Evolutionary conservation across 805 yeast genomes (phyloP), one percentile per base, ranked within the genome.

Genomic region (Wickerhamiella azymoides): DNA sequence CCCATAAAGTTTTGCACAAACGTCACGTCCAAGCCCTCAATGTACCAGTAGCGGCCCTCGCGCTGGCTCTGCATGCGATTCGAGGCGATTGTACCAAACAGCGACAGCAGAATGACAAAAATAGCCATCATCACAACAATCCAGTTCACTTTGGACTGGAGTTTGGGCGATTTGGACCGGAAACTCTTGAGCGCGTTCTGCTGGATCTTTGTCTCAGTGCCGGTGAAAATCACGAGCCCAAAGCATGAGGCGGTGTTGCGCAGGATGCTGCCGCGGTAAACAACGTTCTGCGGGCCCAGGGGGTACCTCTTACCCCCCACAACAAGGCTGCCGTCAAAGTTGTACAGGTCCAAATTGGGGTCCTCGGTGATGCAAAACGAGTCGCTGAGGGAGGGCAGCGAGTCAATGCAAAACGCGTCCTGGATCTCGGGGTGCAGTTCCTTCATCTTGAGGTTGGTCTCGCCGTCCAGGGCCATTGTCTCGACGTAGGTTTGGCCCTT

Each of bases 391-490:
- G 69, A 60, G 0, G 76, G 80, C 2, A 70, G 65, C 18, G 70
- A 65, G 37, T 79, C 67, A 10, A 62, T 51, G 13, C 48, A 13
- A 42, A 55, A 56, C 13, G 51, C 39, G 13, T 72, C 71, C 36
- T 78, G 70, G 2, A 89, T 53, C 49, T 78, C 83, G 2, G 72
- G 68, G 50, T 79, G 81, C 0, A 95, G 83, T 16, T 66, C 64
- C 54, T 76, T 78, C 7, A 83, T 71, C 61, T 92, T 92, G 50
- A 92, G 68, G 58, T 86, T 89, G 0, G 97, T 92, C 62, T 92
- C 98, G 43, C 99, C 99, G 63, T 92, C 98, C 41, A 92, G 69
- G 1, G 95, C 98, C 89, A 89, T 86, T 1, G 99, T 92, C 61
- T 92, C 99, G 16, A 88, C 77, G 52, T 76, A 84, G 1, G 84